These are phyloP conservation scores for Didymella exigua DNA, from an alignment of 2,329 filamentous ascomycete genomes.

Conservation along the genomic window DNA sequence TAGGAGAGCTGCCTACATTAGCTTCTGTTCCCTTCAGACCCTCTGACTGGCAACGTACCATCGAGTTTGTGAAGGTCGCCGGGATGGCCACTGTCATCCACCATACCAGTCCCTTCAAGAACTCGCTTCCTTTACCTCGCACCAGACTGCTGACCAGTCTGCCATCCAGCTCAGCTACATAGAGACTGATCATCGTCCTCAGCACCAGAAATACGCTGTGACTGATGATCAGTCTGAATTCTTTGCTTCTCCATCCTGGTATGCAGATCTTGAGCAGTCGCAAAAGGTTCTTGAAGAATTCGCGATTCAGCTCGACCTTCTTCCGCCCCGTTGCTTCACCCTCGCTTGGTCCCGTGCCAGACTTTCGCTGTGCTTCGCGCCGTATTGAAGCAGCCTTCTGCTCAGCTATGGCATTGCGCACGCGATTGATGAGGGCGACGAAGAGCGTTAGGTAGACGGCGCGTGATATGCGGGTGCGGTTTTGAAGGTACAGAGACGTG, in stretches of 20 bases:
- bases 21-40: not conserved
- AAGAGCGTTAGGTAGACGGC: slow-evolving; percentile 51
- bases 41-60: slow-evolving; percentile 64
- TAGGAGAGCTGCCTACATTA: slow-evolving; percentile 74
- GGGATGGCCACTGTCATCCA: slow-evolving; percentile 98
- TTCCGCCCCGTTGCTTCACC: slow-evolving; percentile 59
- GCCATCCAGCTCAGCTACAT: slow-evolving; percentile 95
- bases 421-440: slow-evolving; percentile 66
- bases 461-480: slow-evolving; percentile 51
- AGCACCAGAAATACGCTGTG: slow-evolving; percentile 93
- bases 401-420: slow-evolving; percentile 88
- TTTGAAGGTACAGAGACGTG: slow-evolving; percentile 45
- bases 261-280: slow-evolving; percentile 84
- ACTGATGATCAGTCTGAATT: slow-evolving; percentile 82
- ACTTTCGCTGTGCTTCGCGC: slow-evolving; percentile 62
- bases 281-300: slow-evolving; percentile 79
- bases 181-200: slow-evolving; percentile 88
- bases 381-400: slow-evolving; percentile 83
- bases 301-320: slow-evolving; percentile 90
- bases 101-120: slow-evolving; percentile 86
- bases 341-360: slow-evolving; percentile 45
- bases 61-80: slow-evolving; percentile 97
- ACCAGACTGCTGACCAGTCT: slow-evolving; percentile 90
- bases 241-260: slow-evolving; percentile 87
- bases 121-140: slow-evolving; percentile 87